A percentile compares a stretch with the other conserved stretches of the same genome.
These are phyloP conservation scores for Coemansia sp. DNA, from an alignment of 192 early-diverging fungal genomes.

Conservation along the genomic window DNA sequence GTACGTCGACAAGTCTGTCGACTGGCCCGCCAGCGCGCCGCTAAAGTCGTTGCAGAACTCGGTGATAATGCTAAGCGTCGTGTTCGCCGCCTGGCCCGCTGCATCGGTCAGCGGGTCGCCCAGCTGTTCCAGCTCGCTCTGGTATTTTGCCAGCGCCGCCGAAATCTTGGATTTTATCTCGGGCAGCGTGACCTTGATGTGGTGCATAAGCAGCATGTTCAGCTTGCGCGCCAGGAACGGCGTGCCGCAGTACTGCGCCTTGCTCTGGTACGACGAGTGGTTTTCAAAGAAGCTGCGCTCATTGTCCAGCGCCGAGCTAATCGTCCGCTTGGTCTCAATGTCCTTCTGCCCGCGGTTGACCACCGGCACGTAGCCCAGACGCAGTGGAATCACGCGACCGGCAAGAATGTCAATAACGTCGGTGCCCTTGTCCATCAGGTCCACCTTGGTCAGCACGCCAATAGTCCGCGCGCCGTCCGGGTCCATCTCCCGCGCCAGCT, in stretches of 20 bases:
- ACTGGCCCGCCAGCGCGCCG: constrained; percentile 92
- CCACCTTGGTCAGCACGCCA: constrained; percentile 99
- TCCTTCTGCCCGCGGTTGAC: constrained; percentile 98
- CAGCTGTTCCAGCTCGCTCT: constrained; percentile 76
- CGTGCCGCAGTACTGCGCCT: constrained; percentile 98
- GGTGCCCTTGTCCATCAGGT: constrained; percentile 99
- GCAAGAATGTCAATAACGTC: constrained; percentile 99
- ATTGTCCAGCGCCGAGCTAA: constrained; percentile 78
- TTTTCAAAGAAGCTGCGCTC: constrained; percentile 94
- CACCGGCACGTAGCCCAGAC: constrained; percentile 97
- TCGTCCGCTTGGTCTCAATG: constrained; percentile 92
- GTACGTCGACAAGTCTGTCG: constrained; percentile 87
- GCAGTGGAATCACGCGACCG: constrained; percentile 91
- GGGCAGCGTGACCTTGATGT: constrained; percentile 95
- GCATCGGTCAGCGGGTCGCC: constrained; percentile 89
- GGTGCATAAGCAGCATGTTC: constrained; percentile 99
- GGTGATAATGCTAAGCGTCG: constrained; percentile 96
- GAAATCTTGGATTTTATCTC: constrained; percentile 99
- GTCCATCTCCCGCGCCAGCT: constrained; percentile 97
- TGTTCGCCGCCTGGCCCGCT: constrained; percentile 69
- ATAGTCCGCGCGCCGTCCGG: constrained; percentile 97
- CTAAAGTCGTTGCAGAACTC: constrained; percentile 98
- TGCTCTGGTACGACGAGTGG: constrained; percentile 89
- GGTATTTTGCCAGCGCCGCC: constrained; percentile 77
- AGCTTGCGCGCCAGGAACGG: constrained; percentile 96